A percentile compares a stretch with the other conserved stretches of the same genome.
phyloP scores from a whole-genome alignment of 257 asterid genomes.

The Cruciata laevipes region DNA sequence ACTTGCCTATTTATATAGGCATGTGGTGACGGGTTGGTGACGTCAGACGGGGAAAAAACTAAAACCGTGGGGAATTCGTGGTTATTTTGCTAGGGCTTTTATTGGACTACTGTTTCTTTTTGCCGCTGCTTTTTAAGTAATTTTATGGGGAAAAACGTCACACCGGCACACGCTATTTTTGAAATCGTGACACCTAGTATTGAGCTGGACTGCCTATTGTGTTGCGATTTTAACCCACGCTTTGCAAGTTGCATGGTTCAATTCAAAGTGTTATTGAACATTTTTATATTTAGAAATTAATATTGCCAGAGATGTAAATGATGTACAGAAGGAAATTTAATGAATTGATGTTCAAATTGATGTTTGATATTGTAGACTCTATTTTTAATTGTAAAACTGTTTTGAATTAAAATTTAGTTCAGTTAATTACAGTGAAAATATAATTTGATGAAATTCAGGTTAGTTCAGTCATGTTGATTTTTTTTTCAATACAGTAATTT shows the following conservation, averaged over 20 bases:
- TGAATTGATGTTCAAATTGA: no score
- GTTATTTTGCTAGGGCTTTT: conserved; percentile 23
- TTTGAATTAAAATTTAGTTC: no score
- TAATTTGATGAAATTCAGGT: no score
- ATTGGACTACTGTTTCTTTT: not conserved
- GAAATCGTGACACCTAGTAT: not conserved
- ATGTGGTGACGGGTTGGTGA: not conserved
- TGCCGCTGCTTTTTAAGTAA: not conserved
- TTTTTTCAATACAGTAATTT: no score
- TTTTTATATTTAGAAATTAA: no score
- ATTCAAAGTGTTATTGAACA: no score
- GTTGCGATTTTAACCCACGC: not conserved
- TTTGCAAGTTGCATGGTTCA: not conserved
- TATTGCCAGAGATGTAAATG: no score
- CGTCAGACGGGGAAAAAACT: not conserved
- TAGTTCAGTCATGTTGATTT: no score
- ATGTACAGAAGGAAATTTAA: no score
- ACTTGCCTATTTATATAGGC: not conserved
- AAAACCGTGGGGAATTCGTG: conserved; percentile 59
- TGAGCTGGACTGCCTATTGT: not conserved
- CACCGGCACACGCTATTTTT: not conserved
- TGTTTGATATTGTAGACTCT: no score
- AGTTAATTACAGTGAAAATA: no score
- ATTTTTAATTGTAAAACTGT: no score
- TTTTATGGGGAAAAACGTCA: not conserved